Base-by-base conservation (phyloP, 192 early-diverging fungal species). In the Thoreauomyces humboldtii region DNA sequence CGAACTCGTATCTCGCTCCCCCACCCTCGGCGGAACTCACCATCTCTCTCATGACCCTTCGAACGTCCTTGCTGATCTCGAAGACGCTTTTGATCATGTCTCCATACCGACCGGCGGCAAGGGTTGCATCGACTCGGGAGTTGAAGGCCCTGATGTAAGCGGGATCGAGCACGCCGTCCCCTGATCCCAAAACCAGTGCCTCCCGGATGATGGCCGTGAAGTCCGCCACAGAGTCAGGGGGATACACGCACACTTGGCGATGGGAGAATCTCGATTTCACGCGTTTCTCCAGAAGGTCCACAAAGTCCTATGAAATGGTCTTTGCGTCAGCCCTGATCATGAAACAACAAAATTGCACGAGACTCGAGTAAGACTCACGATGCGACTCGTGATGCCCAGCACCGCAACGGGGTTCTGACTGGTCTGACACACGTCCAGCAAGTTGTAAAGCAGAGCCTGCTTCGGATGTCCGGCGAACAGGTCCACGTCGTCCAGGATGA, bases 221-320 rank as follows among this genome's bases (percentile, higher is more conserved):
- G 4, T 83, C 79, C 21, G 81, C 77, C 64, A 87, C 73, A 0
- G 61, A 72, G 25, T 72, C 38, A 1, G 86, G 68, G 0, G 86
- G 78, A 65, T 87, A 87, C 4, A 91, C 73, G 53, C 88, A 81
- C 11, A 95, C 85, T 32, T 88, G 86, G 7, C 92, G 81, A 63
- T 95, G 91, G 11, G 92, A 94, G 75, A 95, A 97, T 29, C 94
- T 82, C 24, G 93, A 95, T 61, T 95, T 94, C 34, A 97, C 94
- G 11, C 94, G 88, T 63, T 97, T 96, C 72, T 98, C 94, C 31
- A 99, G 65, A 31, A 94, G 65, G 41, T 90, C 87, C 34, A 95
- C 75, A 14, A 88, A 84, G 66, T 96, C 92, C 88, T 89, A 50
- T 21, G 43, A n/a, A 72, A 41, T 31, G n/a, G n/a, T n/a, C n/a